phyloP scores from a whole-genome alignment of 2,329 filamentous ascomycete genomes.

The Talaromyces sp. region DNA sequence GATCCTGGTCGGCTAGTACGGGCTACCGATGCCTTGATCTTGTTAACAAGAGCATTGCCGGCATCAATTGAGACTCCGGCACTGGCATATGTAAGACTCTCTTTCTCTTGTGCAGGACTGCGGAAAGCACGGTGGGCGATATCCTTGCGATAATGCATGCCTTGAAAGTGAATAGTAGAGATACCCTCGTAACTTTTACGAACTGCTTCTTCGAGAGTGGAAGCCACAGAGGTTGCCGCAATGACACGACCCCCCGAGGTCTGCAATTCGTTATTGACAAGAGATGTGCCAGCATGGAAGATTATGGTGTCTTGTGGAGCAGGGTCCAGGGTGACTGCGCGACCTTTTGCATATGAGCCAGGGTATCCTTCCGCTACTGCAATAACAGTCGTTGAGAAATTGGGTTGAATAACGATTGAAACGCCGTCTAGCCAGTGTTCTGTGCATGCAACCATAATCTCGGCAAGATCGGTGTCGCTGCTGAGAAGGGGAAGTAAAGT shows the following conservation, averaged over 20 bases:
- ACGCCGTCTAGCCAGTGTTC: conserved; percentile 69
- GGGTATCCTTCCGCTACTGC: conserved; percentile 90
- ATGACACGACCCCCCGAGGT: conserved; percentile 89
- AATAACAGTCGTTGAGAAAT: conserved; percentile 87
- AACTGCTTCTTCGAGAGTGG: conserved; percentile 75
- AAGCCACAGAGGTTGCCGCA: conserved; percentile 76
- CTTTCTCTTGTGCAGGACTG: conserved; percentile 18
- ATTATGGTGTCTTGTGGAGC: conserved; percentile 59
- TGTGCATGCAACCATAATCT: conserved; percentile 82
- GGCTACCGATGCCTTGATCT: conserved; percentile 85
- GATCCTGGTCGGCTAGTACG: conserved; percentile 81
- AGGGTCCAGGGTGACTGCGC: conserved; percentile 54
- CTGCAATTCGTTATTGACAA: conserved; percentile 60
- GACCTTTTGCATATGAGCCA: conserved; percentile 77
- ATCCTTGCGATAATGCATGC: conserved; percentile 88
- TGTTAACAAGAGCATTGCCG: conserved; percentile 85
- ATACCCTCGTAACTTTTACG: conserved; percentile 83
- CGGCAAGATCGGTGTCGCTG: conserved; percentile 74
- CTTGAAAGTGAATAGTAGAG: conserved; percentile 72
- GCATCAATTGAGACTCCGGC: conserved; percentile 93
- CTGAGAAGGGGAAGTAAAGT: conserved; percentile 75
- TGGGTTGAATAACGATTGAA: conserved; percentile 61
- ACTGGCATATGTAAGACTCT: conserved; percentile 76
- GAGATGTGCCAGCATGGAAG: conserved; percentile 87
- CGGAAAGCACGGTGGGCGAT: conserved; percentile 69